phyloP scores from a whole-genome alignment of 2,329 filamentous ascomycete species.

The Botrytis tulipae region DNA sequence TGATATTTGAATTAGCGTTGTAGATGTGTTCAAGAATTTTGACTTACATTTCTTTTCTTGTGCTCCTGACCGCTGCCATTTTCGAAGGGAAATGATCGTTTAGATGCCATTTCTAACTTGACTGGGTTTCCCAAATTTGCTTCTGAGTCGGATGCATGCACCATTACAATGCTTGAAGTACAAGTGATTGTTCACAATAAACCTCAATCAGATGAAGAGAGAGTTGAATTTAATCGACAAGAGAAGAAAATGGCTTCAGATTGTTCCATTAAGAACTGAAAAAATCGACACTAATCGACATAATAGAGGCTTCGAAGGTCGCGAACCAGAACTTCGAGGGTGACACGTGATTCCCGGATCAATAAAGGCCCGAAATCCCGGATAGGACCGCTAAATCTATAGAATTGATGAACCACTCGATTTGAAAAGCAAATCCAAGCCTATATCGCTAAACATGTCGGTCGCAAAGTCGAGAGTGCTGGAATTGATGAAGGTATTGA shows the following conservation, averaged over 20 bases:
- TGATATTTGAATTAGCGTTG: background rate
- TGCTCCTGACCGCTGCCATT: background rate
- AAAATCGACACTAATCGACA: background rate
- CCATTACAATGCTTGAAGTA: background rate
- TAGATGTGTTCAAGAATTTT: background rate
- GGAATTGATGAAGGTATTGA: constrained; percentile 74
- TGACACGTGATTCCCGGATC: background rate
- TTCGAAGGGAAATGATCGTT: constrained; percentile 12
- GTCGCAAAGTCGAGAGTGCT: constrained; percentile 60
- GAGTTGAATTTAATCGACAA: background rate
- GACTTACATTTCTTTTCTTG: constrained; percentile 11
- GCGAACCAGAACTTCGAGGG: background rate
- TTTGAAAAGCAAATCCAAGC: constrained; percentile 1
- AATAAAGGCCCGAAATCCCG: background rate
- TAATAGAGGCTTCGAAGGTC: background rate
- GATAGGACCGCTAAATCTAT: constrained; percentile 2
- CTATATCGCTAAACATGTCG: constrained; percentile 50
- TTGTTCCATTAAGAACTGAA: background rate
- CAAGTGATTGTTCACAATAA: background rate
- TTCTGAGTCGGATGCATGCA: background rate
- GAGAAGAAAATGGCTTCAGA: background rate
- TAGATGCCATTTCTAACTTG: constrained; percentile 9
- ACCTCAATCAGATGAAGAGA: background rate
- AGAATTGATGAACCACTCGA: background rate
- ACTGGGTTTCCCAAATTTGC: background rate